Evolutionary conservation across 805 yeast genomes (phyloP).

Genomic region (Starmerella sp.): DNA sequence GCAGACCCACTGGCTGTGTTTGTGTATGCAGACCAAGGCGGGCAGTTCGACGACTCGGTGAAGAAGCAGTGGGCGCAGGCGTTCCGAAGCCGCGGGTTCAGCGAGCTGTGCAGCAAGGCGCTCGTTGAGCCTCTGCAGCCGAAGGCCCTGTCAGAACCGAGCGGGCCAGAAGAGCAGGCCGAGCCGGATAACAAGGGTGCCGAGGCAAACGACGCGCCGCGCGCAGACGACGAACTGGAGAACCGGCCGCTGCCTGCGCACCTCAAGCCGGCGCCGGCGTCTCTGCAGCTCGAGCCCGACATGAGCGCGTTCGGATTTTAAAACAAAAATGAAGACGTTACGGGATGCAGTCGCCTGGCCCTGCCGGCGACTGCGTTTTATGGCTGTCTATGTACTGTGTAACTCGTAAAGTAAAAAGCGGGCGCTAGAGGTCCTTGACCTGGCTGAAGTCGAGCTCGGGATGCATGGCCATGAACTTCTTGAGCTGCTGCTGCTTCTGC

Average conservation of each 20-base stretch:
- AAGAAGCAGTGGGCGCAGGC: not conserved
- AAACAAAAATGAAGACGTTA: not conserved
- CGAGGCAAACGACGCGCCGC: not conserved
- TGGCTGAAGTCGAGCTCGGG: conserved; percentile 36
- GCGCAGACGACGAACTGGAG: conserved; percentile 33
- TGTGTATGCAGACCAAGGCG: conserved; percentile 3
- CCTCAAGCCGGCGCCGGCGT: conserved; percentile 37
- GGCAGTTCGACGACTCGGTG: not conserved
- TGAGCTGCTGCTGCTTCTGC: conserved; percentile 28
- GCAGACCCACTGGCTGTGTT: not conserved
- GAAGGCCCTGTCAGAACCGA: not conserved
- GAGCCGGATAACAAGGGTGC: not conserved
- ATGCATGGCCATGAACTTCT: conserved; percentile 34
- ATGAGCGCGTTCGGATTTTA: conserved; percentile 62
- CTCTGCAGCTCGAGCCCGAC: conserved; percentile 58
- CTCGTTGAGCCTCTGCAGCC: not conserved
- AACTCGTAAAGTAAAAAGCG: not conserved
- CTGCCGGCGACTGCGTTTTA: too few relatives aligned
- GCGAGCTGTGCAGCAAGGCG: not conserved
- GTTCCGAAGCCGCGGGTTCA: not conserved
- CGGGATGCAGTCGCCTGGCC: too few relatives aligned
- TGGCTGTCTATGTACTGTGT: too few relatives aligned
- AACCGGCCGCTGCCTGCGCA: conserved; percentile 29
- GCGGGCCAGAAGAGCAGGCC: not conserved
- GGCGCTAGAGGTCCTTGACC: conserved; percentile 14